Conservation (phyloP, 2,329 filamentous ascomycete genomes). For the Phoma herbarum region DNA sequence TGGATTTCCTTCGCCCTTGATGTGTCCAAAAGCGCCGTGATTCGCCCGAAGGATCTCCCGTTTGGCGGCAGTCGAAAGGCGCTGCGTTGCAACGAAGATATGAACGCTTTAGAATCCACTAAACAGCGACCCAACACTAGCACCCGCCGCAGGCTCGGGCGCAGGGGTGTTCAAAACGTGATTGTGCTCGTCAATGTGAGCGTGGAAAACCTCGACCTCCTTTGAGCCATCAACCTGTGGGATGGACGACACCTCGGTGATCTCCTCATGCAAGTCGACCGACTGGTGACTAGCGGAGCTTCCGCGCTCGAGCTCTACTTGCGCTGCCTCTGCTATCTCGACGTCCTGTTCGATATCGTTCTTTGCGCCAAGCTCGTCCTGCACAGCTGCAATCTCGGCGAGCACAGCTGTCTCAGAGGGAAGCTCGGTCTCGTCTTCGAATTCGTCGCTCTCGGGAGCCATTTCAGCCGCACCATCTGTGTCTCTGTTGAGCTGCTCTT, state of each 20-base stretch:
- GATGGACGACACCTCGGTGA: constrained; percentile 7
- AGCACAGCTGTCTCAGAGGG: constrained; percentile 16
- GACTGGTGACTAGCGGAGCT: constrained; percentile 1
- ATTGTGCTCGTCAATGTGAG: constrained; percentile 7
- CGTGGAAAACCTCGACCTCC: constrained; percentile 1
- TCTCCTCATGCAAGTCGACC: constrained; percentile 7
- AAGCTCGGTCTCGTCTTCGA: constrained; percentile 12
- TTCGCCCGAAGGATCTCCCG: not conserved
- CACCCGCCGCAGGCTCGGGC: not conserved
- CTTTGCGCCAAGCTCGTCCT: constrained; percentile 3
- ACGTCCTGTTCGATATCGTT: constrained; percentile 4
- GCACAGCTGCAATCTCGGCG: constrained; percentile 14
- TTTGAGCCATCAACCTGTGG: constrained; percentile 13
- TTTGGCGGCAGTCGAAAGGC: not conserved
- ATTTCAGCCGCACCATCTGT: not conserved
- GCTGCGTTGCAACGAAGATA: not conserved
- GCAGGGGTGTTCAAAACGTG: constrained; percentile 1
- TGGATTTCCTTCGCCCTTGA: not conserved
- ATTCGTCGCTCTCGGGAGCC: not conserved
- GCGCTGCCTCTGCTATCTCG: not conserved
- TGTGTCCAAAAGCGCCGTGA: not conserved
- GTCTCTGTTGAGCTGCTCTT: not conserved
- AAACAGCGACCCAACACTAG: not conserved
- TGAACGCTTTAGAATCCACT: not conserved
- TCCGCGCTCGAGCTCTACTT: not conserved